Base-by-base conservation (phyloP, 495 filamentous ascomycete genomes). In the Aspergillus ostianus region DNA sequence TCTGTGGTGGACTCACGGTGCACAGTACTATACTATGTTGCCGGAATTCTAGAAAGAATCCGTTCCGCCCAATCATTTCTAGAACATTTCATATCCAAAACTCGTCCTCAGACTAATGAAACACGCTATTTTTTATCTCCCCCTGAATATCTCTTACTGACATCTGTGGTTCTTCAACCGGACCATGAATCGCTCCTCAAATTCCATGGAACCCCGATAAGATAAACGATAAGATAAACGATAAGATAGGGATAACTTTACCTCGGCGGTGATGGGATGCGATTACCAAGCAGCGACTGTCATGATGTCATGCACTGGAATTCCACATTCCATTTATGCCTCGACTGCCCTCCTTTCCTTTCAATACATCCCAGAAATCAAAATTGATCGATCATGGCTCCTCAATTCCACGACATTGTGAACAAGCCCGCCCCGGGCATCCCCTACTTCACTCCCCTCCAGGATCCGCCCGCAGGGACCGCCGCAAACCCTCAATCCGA, bases 361-460 rank as follows among this genome's bases (percentile, higher is more conserved):
- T 1, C 51, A 15, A 20, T 41, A 17, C 19, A 15, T 6, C 17
- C 46, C 53, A 30, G 6, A 2, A 7, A 29, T 18, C 21, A 12
- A 4, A 21, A 27, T 8, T 10, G 8, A 49, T 20, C 21, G 8
- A 57, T 20, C 13, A 57, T 57, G 55, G 45, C 55, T 27, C 18
- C 41, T 5, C 19, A 57, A 20, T 50, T 50, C 20, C 69, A 71
- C 26, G 70, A 78, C 52, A 72, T 83, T 52, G 56, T 65, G 18
- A 75, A 73, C 56, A 70, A 71, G 44, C 61, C 80, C 53, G 81
- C 81, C 15, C 55, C 69, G 52, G 82, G 82, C 48, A 54, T 89
- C 61, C 78, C 85, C 36, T 91, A 86, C 77, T 91, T 84, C 74
- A 88, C 88, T 0, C 88, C 88, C 2, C 79, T 73, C 2, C 88